These are phyloP conservation scores for Lepraria neglecta DNA, from an alignment of 495 filamentous ascomycete genomes.

Conservation along the genomic window DNA sequence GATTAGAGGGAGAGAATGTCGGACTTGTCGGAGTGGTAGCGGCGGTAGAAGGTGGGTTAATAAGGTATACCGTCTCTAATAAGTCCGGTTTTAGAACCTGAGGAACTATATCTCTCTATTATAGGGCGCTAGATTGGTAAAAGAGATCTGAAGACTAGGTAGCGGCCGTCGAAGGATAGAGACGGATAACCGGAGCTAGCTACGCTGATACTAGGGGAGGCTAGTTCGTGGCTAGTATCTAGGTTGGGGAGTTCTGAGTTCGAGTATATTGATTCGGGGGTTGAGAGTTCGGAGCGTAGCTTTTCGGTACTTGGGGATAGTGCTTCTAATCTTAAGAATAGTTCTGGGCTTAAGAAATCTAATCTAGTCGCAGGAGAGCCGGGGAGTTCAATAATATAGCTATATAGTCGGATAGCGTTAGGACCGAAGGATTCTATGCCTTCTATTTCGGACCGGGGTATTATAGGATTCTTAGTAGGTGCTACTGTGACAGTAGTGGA, in stretches of 20 bases:
- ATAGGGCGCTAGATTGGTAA: slow-evolving; percentile 7
- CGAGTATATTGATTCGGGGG: slow-evolving; percentile 17
- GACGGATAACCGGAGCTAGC: not conserved
- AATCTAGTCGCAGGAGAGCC: slow-evolving; percentile 12
- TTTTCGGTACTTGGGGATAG: slow-evolving; percentile 10
- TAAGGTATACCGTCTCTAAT: slow-evolving; percentile 14
- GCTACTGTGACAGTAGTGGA: slow-evolving; percentile 15
- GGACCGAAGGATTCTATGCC: slow-evolving; percentile 9
- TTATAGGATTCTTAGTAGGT: slow-evolving; percentile 15
- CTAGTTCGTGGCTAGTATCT: slow-evolving; percentile 23
- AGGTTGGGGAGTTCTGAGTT: slow-evolving; percentile 19
- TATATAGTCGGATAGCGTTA: slow-evolving; percentile 1
- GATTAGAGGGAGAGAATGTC: not conserved
- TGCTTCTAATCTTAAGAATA: slow-evolving; percentile 9
- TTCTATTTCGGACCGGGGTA: slow-evolving; percentile 19
- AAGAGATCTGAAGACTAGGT: slow-evolving; percentile 1
- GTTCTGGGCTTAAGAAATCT: slow-evolving; percentile 18
- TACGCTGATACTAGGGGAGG: slow-evolving; percentile 16
- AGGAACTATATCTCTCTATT: slow-evolving; percentile 5
- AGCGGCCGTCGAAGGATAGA: not conserved
- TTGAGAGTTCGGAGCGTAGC: slow-evolving; percentile 24
- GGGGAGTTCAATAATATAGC: slow-evolving; percentile 16
- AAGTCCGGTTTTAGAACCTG: slow-evolving; percentile 18
- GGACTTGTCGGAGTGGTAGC: slow-evolving; percentile 16
- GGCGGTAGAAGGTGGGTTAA: slow-evolving; percentile 6